Percentiles rank a stretch among this genome's conserved stretches.
phyloP scores from a whole-genome alignment of 345 rosid species.

The thale cress (Arabidopsis thaliana) region DNA sequence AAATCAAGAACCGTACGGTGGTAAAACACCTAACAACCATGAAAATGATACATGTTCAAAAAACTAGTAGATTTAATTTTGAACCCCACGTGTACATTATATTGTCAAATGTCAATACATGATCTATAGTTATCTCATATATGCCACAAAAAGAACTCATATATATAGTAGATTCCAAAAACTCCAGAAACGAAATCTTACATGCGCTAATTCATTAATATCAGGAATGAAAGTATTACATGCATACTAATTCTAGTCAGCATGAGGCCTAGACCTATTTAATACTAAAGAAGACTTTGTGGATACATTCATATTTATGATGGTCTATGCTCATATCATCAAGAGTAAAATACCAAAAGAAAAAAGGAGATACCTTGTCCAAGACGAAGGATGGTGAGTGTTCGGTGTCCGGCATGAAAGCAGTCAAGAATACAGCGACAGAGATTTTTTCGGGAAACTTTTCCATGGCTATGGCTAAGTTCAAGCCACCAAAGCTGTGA shows the following conservation, averaged over 20 bases:
- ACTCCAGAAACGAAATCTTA: not conserved
- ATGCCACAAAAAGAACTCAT: not conserved
- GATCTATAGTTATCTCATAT: not conserved
- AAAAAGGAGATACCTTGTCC: conserved; percentile 22
- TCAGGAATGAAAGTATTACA: not conserved
- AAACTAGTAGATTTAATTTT: not conserved
- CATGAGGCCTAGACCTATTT: not conserved
- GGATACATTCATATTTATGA: not conserved
- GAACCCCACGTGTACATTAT: not conserved
- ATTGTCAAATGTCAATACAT: not conserved
- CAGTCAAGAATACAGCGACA: conserved; percentile 38
- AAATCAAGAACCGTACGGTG: not conserved
- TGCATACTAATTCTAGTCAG: not conserved
- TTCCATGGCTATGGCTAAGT: conserved; percentile 55
- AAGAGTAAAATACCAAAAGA: not conserved
- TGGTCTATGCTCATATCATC: not conserved
- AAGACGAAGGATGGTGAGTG: conserved; percentile 44
- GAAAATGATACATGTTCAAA: not conserved
- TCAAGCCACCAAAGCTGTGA: conserved; percentile 74
- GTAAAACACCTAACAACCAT: not conserved
- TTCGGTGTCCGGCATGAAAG: conserved; percentile 47
- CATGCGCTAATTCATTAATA: not conserved
- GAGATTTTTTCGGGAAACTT: conserved; percentile 44
- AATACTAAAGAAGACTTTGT: not conserved
- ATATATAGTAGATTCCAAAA: not conserved